phyloP scores from a whole-genome alignment of 768 basidiomycete species.

The Panus rudis region DNA sequence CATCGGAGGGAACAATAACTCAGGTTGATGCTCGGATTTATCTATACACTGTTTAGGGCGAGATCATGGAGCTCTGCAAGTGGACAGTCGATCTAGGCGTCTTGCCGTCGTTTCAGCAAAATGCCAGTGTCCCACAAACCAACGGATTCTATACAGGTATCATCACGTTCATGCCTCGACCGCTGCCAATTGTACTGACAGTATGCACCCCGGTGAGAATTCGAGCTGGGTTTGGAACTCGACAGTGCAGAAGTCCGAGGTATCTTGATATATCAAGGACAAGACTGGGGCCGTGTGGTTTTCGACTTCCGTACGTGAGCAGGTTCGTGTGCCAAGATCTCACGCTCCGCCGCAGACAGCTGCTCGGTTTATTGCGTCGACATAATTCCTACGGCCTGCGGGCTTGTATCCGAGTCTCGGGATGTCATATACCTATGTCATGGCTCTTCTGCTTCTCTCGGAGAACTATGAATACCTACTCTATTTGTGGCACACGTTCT shows the following conservation, averaged over 20 bases:
- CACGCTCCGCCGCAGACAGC: neutral
- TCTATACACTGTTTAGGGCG: slow-evolving; percentile 38
- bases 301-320: slow-evolving; percentile 44
- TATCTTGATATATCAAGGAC: slow-evolving; percentile 62
- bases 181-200: neutral
- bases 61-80: slow-evolving; percentile 68
- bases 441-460: too few relatives aligned
- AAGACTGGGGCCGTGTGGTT: slow-evolving; percentile 76
- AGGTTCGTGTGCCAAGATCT: slow-evolving; percentile 2
- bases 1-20: slow-evolving; percentile 13
- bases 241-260: slow-evolving; percentile 86
- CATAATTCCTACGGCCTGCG: too few relatives aligned
- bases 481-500: too few relatives aligned
- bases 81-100: slow-evolving; percentile 83
- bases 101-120: slow-evolving; percentile 71
- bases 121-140: slow-evolving; percentile 46
- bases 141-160: slow-evolving; percentile 79
- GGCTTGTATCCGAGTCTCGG: too few relatives aligned
- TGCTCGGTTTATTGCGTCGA: neutral
- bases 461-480: too few relatives aligned
- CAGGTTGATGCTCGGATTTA: neutral
- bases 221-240: slow-evolving; percentile 76
- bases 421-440: too few relatives aligned
- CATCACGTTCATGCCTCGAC: slow-evolving; percentile 17
- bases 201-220: slow-evolving; percentile 40